Percentiles rank a stretch among this genome's conserved stretches.
These are phyloP conservation scores for Cardiospermum halicacabum DNA, from an alignment of 345 rosid species.

Conservation along the genomic window DNA sequence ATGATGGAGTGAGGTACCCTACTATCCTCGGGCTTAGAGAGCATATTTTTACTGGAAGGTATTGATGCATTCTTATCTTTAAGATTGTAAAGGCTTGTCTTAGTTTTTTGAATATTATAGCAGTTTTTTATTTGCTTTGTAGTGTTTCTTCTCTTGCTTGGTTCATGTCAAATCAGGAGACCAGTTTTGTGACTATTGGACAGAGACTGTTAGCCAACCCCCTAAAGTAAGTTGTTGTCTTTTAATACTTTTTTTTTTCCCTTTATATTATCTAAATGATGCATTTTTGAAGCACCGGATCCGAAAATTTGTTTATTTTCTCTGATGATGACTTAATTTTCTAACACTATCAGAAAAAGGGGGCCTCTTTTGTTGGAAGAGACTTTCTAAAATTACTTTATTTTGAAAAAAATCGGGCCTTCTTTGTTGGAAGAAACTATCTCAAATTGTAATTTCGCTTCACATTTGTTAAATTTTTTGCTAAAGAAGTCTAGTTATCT, in stretches of 20 bases:
- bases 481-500: neutral
- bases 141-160: constrained; percentile 99
- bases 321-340: neutral
- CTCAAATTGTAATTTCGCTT: neutral
- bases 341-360: too few species aligned
- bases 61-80: constrained; percentile 10
- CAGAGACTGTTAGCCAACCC: constrained; percentile 97
- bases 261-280: neutral
- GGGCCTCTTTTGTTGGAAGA: too few species aligned
- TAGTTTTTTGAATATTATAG: neutral
- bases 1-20: constrained; percentile 89
- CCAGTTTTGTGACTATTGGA: constrained; percentile 97
- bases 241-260: neutral
- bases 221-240: constrained; percentile 50
- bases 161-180: constrained; percentile 99
- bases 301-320: too few species aligned
- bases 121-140: constrained; percentile 24
- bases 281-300: neutral
- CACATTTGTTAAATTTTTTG: neutral
- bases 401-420: neutral
- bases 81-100: constrained; percentile 2
- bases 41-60: constrained; percentile 99
- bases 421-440: neutral
- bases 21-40: constrained; percentile 98
- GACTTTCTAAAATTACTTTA: too few species aligned